A percentile compares a stretch with the other conserved stretches of the same genome.
Conservation (phyloP, 2,329 filamentous ascomycete species). For the Epichloe gansuensis region DNA sequence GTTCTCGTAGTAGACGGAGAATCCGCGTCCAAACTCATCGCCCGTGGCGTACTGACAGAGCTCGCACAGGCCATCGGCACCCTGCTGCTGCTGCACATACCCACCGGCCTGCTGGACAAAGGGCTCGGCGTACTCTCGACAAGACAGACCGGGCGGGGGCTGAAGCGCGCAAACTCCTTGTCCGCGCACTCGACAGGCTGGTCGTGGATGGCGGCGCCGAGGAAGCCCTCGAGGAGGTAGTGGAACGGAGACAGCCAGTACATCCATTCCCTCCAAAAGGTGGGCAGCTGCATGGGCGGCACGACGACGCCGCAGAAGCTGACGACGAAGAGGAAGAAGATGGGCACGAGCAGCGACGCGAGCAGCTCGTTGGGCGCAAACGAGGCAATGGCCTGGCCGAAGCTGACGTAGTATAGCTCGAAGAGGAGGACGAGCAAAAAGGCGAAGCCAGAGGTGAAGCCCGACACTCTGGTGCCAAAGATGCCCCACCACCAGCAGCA, state of each 20-base stretch:
- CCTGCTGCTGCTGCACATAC: slow-evolving; percentile 43
- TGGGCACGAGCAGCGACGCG: slow-evolving; percentile 52
- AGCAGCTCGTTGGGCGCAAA: slow-evolving; percentile 55
- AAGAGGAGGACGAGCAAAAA: slow-evolving; percentile 56
- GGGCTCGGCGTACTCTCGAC: slow-evolving; percentile 42
- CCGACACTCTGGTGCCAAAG: slow-evolving; percentile 35
- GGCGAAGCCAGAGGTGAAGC: slow-evolving; percentile 47
- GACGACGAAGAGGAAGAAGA: slow-evolving; percentile 59
- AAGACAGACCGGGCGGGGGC: slow-evolving; percentile 46
- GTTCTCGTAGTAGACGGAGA: slow-evolving; percentile 48
- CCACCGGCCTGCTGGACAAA: slow-evolving; percentile 45
- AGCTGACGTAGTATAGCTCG: slow-evolving; percentile 52
- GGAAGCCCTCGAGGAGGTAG: slow-evolving; percentile 51
- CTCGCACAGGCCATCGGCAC: slow-evolving; percentile 44
- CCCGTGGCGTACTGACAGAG: slow-evolving; percentile 52
- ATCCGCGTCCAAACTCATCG: slow-evolving; percentile 44
- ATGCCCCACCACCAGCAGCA: slow-evolving; percentile 45
- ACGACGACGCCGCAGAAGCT: slow-evolving; percentile 62
- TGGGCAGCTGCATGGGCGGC: slow-evolving; percentile 42
- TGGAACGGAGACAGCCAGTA: slow-evolving; percentile 58
- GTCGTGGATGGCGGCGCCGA: slow-evolving; percentile 42
- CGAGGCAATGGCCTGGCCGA: slow-evolving; percentile 56
- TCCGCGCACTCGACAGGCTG: slow-evolving; percentile 42
- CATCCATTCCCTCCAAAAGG: slow-evolving; percentile 54
- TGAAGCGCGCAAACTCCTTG: slow-evolving; percentile 48